A percentile compares a stretch with the other conserved stretches of the same genome.
phyloP scores from a whole-genome alignment of 495 filamentous ascomycete genomes.

The Penicillium verhagenii region DNA sequence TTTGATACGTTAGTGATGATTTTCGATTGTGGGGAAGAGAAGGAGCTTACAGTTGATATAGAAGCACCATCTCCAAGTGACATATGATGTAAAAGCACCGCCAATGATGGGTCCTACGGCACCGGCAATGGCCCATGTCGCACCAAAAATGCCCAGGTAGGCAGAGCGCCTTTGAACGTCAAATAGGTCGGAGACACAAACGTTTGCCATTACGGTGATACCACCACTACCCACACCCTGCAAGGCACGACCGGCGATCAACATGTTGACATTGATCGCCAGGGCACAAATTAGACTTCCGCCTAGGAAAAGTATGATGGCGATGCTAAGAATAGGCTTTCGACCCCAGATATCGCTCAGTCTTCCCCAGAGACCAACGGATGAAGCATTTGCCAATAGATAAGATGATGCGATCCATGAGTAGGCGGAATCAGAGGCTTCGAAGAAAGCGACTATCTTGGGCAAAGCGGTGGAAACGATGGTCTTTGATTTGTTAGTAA shows the following conservation, averaged over 20 bases:
- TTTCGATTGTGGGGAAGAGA: not conserved
- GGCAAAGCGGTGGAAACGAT: conserved; percentile 55
- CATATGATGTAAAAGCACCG: conserved; percentile 44
- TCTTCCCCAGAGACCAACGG: conserved; percentile 55
- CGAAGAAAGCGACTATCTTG: conserved; percentile 44
- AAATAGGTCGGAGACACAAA: conserved; percentile 70
- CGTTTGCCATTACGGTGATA: conserved; percentile 68
- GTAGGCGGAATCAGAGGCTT: conserved; percentile 44
- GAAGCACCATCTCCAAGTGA: conserved; percentile 51
- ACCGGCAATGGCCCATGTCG: conserved; percentile 1
- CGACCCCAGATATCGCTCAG: conserved; percentile 75
- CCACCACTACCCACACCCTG: conserved; percentile 74
- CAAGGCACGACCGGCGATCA: conserved; percentile 65
- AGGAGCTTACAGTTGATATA: conserved; percentile 43
- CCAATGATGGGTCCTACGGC: conserved; percentile 45
- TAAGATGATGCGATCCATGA: conserved; percentile 56
- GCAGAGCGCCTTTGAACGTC: conserved; percentile 40
- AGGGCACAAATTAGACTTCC: conserved; percentile 62
- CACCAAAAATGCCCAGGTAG: conserved; percentile 1
- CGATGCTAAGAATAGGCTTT: conserved; percentile 65
- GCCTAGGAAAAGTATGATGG: conserved; percentile 63
- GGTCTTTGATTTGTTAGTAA: conserved; percentile 22
- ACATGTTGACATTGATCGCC: conserved; percentile 59
- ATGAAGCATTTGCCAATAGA: conserved; percentile 27
- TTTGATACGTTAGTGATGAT: not conserved